Percentiles rank a stretch among this genome's conserved stretches.
These are phyloP conservation scores for Graphilbum fragrans DNA, from an alignment of 2,329 filamentous ascomycete species.

Conservation along the genomic window DNA sequence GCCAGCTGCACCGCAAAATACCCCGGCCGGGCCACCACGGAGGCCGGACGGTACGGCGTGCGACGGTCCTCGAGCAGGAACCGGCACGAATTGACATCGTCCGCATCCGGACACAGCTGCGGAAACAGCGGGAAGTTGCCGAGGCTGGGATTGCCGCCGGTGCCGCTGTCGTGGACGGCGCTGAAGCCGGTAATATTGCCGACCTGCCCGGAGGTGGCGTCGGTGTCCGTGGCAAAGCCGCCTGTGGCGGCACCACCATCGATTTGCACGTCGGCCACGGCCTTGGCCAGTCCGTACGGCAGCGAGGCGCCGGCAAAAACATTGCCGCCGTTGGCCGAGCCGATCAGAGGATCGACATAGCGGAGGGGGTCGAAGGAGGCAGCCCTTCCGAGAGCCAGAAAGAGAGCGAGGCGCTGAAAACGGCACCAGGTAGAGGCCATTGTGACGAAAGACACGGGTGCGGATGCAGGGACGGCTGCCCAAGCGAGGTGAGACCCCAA, in stretches of 20 bases:
- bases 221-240: constrained; percentile 34
- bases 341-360: constrained; percentile 36
- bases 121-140: constrained; percentile 34
- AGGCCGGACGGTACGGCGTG: constrained; percentile 24
- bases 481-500: too few species aligned
- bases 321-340: constrained; percentile 42
- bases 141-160: constrained; percentile 29
- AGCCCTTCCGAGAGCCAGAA: not conserved
- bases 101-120: constrained; percentile 27
- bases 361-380: constrained; percentile 11
- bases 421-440: too few species aligned
- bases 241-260: constrained; percentile 25
- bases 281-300: constrained; percentile 44
- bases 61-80: constrained; percentile 37
- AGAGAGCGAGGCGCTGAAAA: too few species aligned
- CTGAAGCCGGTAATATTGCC: constrained; percentile 33
- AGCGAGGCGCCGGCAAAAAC: constrained; percentile 43
- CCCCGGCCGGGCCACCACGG: constrained; percentile 35
- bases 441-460: too few species aligned
- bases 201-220: constrained; percentile 16
- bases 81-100: constrained; percentile 42
- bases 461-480: too few species aligned
- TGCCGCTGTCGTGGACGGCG: constrained; percentile 29
- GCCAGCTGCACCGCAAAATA: constrained; percentile 42
- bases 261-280: constrained; percentile 35